Percentiles rank a stretch among this genome's conserved stretches.
Evolutionary conservation across 176 grass and related monocot genomes (phyloP).

Genomic region (Elaeis guineensis): DNA sequence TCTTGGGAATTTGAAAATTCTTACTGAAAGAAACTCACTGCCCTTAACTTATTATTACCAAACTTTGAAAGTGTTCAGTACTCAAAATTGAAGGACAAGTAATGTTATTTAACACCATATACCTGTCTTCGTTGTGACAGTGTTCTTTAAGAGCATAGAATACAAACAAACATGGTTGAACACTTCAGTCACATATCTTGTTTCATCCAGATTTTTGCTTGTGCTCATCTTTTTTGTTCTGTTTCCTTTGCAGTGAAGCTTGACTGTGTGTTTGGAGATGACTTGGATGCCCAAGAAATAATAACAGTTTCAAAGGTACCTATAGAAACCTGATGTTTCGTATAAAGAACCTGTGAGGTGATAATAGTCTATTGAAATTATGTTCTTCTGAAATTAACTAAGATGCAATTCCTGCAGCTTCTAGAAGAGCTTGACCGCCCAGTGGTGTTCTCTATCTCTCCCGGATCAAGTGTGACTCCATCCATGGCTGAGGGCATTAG

Average conservation of each 20-base stretch:
- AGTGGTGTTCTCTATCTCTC: conserved; percentile 74
- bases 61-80: no score
- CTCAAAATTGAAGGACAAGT: no score
- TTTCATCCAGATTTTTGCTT: neutral
- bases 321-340: neutral
- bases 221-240: conserved; percentile 4
- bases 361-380: conserved; percentile 9
- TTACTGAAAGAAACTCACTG: no score
- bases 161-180: no score
- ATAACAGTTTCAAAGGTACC: conserved; percentile 69
- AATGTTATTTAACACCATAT: no score
- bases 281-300: conserved; percentile 71
- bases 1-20: no score
- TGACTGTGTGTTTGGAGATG: conserved; percentile 84
- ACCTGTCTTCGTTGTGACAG: no score
- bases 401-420: conserved; percentile 34
- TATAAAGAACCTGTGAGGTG: neutral
- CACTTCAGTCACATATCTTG: no score
- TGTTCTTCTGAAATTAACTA: conserved; percentile 12
- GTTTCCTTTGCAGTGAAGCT: conserved; percentile 57
- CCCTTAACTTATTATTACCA: no score
- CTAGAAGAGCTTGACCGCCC: conserved; percentile 59
- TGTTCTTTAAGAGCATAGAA: no score
- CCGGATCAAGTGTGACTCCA: conserved; percentile 51
- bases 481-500: conserved; percentile 56